Evolutionary conservation across 1,284 basidiomycete genomes (phyloP).

Genomic region (Marasmius tenuissimus): DNA sequence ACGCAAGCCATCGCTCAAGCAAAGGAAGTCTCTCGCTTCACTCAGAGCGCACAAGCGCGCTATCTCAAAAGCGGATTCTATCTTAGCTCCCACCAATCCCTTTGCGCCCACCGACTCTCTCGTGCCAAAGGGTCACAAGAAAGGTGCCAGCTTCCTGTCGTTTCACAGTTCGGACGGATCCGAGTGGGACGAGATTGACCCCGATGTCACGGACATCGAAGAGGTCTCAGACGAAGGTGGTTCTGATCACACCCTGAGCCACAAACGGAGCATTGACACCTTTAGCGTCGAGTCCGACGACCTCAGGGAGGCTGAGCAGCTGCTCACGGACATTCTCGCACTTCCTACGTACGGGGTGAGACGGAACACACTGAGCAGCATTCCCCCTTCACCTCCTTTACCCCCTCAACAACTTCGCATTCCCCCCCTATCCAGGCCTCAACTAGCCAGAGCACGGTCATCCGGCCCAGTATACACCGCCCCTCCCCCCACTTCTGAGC

Average conservation of each 20-base stretch:
- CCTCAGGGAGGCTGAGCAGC: background rate
- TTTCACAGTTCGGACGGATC: background rate
- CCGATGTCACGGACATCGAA: background rate
- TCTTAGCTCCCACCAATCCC: background rate
- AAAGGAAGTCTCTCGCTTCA: background rate
- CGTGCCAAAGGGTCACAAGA: background rate
- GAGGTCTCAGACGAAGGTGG: background rate
- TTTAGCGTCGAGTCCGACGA: background rate
- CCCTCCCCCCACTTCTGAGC: background rate
- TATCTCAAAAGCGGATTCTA: background rate
- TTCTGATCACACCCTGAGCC: background rate
- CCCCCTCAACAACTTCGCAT: background rate
- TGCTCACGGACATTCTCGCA: background rate
- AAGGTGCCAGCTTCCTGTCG: conserved; percentile 4
- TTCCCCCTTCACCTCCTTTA: background rate
- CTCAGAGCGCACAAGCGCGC: background rate
- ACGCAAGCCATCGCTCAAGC: background rate
- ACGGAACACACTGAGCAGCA: background rate
- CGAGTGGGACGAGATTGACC: background rate
- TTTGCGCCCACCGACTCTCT: background rate
- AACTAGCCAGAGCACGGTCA: background rate
- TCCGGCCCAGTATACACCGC: background rate
- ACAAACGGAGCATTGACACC: conserved; percentile 1
- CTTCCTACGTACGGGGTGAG: background rate
- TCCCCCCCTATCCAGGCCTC: background rate